Evolutionary conservation across 805 yeast species (phyloP), one percentile per base, ranked within the genome.

Genomic region (Yarrowia sp.): DNA sequence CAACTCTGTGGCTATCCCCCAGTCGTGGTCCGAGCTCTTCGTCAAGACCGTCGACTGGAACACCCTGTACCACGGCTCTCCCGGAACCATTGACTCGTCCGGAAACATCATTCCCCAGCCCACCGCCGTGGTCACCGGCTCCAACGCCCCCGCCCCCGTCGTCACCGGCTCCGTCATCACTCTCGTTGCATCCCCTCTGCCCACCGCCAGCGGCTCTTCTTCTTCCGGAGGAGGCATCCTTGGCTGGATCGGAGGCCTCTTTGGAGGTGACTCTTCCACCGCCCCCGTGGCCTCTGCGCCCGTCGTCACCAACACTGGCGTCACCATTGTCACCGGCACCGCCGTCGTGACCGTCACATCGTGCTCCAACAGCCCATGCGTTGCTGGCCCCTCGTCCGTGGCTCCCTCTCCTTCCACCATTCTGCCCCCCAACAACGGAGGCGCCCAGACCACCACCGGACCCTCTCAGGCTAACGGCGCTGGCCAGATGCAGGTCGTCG

Each of bases 261-360:
- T 57, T 44, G 68, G 68, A 17, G 51, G 65, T 33, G 66, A 44
- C 61, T 13, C 61, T 11, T 28, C 67, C 39, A 7, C 33, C 22
- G 57, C 67, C 35, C 41, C 67, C 41, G 66, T 61, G 28, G 63
- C 55, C 32, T 17, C 68, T 55, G 66, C 53, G n/a, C 65, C 67
- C 50, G 61, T 55, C 11, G 45, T 32, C 41, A 44, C 66, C 43
- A 42, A 53, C 44, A 44, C 65, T 39, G 61, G 15, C 51, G 41
- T 48, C 31, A 55, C 62, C 36, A 53, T 64, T 5, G 55, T 64
- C 58, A 36, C 69, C 32, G 36, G 41, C 32, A 51, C 58, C 35
- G 58, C 64, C n/a, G 42, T 60, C 7, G 57, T 64, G 48, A 36
- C 69, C 39, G 22, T 51, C 58, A 51, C 58, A 36, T 51, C 58